Base-by-base conservation (phyloP, 441 rosid species). In the Populus hybrid region DNA sequence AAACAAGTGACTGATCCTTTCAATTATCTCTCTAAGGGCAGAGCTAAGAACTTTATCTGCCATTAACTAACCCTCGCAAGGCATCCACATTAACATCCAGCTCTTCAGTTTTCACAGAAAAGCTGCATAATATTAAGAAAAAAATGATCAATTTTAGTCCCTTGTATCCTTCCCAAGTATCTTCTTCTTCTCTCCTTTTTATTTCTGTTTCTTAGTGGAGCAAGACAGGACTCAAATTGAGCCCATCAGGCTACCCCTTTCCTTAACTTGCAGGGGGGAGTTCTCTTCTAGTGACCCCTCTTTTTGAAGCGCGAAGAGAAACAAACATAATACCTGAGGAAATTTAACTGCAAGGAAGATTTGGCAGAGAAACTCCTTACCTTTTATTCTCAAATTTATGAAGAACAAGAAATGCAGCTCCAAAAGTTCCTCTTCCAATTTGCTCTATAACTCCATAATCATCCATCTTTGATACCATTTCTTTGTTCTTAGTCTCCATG, bases 391-490 rank as follows among this genome's bases (percentile, higher is more conserved):
- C 89, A 23, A 75, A 66, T 70, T 80, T 91, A 81, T 87, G 89
- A 81, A 80, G 88, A 80, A 87, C 90, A 36, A 89, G 87, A 87
- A 86, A 85, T 14, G 93, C 85, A 79, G 89, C 82, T 9, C 95
- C 92, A 82, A 85, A 89, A 65, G 83, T 76, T 32, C 95, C 91
- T 81, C 88, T 89, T 36, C 93, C 93, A 79, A 89, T 91, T 84
- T 91, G 93, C 83, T 91, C 91, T 18, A 87, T 75, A 28, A 88
- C 90, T 75, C 84, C 88, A 76, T 89, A 87, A 35, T 82, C 86
- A 14, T 88, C 93, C 88, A 83, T 85, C 63, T 86, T 87, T 7
- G 85, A 80, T 71, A 26, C 23, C 34, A 68, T 72, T 72, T 75
- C 76, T 36, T 61, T 70, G 3, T 64, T 80, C 32, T 30, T 30